A percentile compares a stretch with the other conserved stretches of the same genome.
Conservation (phyloP, 2,329 filamentous ascomycete genomes). For the Sarocladium oryzae region DNA sequence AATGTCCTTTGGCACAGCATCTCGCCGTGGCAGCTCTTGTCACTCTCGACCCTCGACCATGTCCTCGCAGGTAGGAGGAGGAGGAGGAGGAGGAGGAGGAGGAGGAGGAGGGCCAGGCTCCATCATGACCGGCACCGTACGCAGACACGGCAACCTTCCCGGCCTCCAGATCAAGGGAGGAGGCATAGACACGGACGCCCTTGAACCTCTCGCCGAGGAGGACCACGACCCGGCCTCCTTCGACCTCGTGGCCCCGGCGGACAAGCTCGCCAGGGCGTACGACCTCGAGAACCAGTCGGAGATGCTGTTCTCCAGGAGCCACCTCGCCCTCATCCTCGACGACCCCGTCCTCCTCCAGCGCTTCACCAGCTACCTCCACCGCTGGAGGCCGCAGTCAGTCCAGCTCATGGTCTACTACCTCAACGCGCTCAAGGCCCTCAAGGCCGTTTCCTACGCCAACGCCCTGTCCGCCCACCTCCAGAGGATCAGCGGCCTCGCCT, state of each 20-base stretch:
- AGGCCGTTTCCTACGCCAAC: conserved; percentile 66
- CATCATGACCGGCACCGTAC: no score
- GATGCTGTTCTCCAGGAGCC: conserved; percentile 58
- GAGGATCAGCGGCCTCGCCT: conserved; percentile 47
- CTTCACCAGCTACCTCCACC: conserved; percentile 61
- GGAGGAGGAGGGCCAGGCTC: background rate
- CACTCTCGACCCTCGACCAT: background rate
- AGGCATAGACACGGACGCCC: conserved; percentile 19
- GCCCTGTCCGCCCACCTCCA: conserved; percentile 38
- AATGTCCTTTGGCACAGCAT: conserved; percentile 1
- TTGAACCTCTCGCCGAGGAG: conserved; percentile 29
- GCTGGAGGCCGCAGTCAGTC: conserved; percentile 54
- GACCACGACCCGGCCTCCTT: conserved; percentile 32
- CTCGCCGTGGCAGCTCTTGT: background rate
- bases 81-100: no score
- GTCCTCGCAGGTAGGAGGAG: background rate
- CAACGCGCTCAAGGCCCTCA: conserved; percentile 62
- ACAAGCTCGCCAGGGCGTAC: conserved; percentile 20
- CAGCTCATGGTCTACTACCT: conserved; percentile 65
- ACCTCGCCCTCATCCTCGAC: conserved; percentile 59
- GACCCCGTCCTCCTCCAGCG: conserved; percentile 56
- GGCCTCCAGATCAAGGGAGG: conserved; percentile 17
- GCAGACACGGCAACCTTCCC: conserved; percentile 8
- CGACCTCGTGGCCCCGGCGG: conserved; percentile 23
- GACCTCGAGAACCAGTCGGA: conserved; percentile 58